These are phyloP conservation scores for Orbilia oligospora DNA, from an alignment of 2,329 filamentous ascomycete species.

Conservation along the genomic window DNA sequence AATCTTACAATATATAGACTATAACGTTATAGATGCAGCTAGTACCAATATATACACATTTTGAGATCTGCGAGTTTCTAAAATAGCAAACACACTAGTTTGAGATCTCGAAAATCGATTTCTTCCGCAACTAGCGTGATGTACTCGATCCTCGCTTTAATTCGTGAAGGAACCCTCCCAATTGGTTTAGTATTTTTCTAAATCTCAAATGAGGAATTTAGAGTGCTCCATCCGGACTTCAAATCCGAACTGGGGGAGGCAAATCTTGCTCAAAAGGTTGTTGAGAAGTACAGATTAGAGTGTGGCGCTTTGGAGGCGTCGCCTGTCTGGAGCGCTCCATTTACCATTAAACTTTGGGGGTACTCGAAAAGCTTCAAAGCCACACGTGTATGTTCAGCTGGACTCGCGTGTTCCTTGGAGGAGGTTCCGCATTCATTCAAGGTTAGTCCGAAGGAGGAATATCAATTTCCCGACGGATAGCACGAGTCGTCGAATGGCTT, in stretches of 20 bases:
- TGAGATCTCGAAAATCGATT: neutral
- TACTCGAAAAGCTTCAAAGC: conserved; percentile 1
- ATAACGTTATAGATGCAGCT: neutral
- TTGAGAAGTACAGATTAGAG: conserved; percentile 34
- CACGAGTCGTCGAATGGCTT: neutral
- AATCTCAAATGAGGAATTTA: neutral
- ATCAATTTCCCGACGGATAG: neutral
- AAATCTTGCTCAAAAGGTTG: conserved; percentile 49
- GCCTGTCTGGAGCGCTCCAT: conserved; percentile 50
- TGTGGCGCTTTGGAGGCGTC: conserved; percentile 45
- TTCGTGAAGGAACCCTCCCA: neutral
- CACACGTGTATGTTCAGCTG: conserved; percentile 12
- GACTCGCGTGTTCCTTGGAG: neutral
- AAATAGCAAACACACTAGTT: neutral
- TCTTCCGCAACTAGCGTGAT: neutral
- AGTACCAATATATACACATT: neutral
- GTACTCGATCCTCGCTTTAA: neutral
- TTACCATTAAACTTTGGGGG: conserved; percentile 30
- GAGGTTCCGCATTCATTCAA: conserved; percentile 15
- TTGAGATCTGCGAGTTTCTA: neutral
- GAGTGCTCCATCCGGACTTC: conserved; percentile 6
- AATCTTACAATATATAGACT: too few species aligned
- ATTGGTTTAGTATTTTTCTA: neutral
- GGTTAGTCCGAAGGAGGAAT: conserved; percentile 1
- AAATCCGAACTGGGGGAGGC: conserved; percentile 42